A percentile compares a stretch with the other conserved stretches of the same genome.
phyloP scores from a whole-genome alignment of 2,329 filamentous ascomycete species.

The Alternaria atra region DNA sequence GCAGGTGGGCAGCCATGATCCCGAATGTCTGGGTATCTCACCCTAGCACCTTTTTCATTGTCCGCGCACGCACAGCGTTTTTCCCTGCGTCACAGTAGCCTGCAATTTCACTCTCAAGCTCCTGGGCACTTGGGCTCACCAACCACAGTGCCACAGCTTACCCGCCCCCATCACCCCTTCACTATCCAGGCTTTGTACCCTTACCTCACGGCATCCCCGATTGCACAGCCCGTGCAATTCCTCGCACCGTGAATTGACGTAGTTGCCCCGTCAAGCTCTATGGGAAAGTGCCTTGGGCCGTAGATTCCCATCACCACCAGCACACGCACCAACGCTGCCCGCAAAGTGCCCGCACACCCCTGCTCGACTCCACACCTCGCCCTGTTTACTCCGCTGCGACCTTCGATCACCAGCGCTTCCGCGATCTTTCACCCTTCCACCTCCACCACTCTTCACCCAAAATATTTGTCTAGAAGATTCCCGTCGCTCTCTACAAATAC shows the following conservation, averaged over 20 bases:
- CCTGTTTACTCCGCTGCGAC: conserved; percentile 33
- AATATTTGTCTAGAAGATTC: conserved; percentile 25
- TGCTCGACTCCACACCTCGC: conserved; percentile 35
- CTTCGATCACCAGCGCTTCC: conserved; percentile 35
- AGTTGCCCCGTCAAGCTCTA: conserved; percentile 29
- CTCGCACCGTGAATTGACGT: conserved; percentile 9
- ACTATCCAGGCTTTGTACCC: conserved; percentile 1
- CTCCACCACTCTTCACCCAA: conserved; percentile 14
- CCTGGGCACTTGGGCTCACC: conserved; percentile 11
- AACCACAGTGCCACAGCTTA: conserved; percentile 8
- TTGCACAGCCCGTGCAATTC: conserved; percentile 7
- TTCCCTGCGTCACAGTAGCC: conserved; percentile 13
- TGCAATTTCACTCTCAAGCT: neutral
- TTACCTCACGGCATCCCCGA: neutral
- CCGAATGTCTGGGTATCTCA: conserved; percentile 26
- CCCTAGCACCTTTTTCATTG: conserved; percentile 15
- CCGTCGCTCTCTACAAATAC: conserved; percentile 30
- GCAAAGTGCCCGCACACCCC: conserved; percentile 22
- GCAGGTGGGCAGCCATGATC: conserved; percentile 23
- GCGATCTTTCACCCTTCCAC: conserved; percentile 28
- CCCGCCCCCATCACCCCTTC: conserved; percentile 8
- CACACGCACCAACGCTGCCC: conserved; percentile 12
- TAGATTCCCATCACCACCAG: conserved; percentile 25
- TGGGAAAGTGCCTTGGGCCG: conserved; percentile 26
- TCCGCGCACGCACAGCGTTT: conserved; percentile 19